Evolutionary conservation across 768 basidiomycete genomes (phyloP), one percentile per base, ranked within the genome.

Genomic region (Rhizopogon salebrosus): DNA sequence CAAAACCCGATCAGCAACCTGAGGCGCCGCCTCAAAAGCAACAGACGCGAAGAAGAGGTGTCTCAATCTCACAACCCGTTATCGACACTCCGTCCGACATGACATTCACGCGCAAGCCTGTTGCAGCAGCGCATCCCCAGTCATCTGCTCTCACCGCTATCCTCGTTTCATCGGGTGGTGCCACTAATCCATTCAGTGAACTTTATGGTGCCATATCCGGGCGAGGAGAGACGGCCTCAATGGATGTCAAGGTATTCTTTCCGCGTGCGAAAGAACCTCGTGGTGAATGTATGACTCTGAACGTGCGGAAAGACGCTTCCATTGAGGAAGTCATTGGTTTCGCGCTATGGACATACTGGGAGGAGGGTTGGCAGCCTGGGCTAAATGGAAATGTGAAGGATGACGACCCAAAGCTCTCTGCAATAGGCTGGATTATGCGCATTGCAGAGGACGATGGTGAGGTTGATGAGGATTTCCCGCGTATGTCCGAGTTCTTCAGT

Each of bases 371-470:
- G 79, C 62, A 83, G 37, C 94, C 93, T 2, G 82, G 81, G 61
- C 67, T 97, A 18, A 84, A 89, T 56, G 86, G 87, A 48, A 86
- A 76, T 20, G 56, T 84, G 48, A 73, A 65, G 34, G 82, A 82
- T 55, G 79, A 82, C 24, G 86, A 90, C 56, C 77, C 80, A 31
- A 83, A 78, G 60, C 72, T 92, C 43, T 87, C 84, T 41, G 88
- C 91, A 0, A 75, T 89, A 3, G 93, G 92, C 1, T 99, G 97
- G 95, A 85, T 92, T 36, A 67, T 99, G 70, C 75, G 92, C 54
- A 93, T 98, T 51, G 90, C 93, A 1, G 97, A 99, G 62, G 91
- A 94, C 41, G 95, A 98, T 66, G 97, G 97, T 14, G 95, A 98
- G 67, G 92, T 98, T 1, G 97, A 99, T 65, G 97, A 98, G 66